Evolutionary conservation across 306 rosid species (phyloP), one percentile per base, ranked within the genome.

Genomic region (Sophora flavescens): DNA sequence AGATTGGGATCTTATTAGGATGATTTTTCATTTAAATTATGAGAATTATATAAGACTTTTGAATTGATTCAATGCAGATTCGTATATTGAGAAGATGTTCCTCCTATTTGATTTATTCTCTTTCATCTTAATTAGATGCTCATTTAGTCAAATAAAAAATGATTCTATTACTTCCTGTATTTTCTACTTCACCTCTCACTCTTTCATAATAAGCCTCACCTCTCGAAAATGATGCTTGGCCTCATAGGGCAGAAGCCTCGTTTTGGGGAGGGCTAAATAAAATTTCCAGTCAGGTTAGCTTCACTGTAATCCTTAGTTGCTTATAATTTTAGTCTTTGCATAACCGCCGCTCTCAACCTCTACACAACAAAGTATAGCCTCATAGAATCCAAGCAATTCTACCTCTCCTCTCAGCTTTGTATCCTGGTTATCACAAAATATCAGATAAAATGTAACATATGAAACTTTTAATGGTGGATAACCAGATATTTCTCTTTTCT

Each of bases 331-430:
- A 96, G 84, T 84, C 85, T n/a, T 84, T 73, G 90, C 83, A 85
- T 77, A 64, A 95, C 85, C 78, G n/a, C 89, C 79, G 79, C 79
- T 78, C 90, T 95, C 95, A 84, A 90, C 92, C 86, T 95, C 97
- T 72, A n/a, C n/a, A 86, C 87, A 75, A 92, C 82, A 32, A 92
- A n/a, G n/a, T n/a, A 89, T 60, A 92, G 81, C 82, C 97, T 92
- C 83, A 97, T 87, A 66, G 97, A 67, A 88, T 72, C 80, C 97
- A 88, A 78, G 99, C 94, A 82, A 85, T 11, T 87, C 93, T 88
- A 70, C 99, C 97, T 74, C 94, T 88, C 78, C 99, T 97, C 87
- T 95, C 99, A 50, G 99, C 97, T 91, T 91, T 77, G 86, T 82
- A 79, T 95, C 96, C 98, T 93, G 84, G 74, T 84, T 53, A 67